Base-by-base conservation (phyloP, 192 early-diverging fungal genomes). In the Gonapodya sp. region DNA sequence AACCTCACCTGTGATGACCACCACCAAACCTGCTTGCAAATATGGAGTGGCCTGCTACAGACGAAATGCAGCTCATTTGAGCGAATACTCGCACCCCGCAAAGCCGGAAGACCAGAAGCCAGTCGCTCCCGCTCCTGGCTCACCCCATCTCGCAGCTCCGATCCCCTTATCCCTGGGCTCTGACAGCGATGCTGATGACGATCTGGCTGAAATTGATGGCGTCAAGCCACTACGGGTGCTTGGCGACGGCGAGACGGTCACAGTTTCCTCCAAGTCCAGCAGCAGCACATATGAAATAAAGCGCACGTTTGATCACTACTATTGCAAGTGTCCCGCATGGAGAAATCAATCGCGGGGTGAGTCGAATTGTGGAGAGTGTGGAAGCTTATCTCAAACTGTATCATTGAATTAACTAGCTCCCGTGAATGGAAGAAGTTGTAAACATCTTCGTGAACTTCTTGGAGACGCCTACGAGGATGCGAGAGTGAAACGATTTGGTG, bases 381-480 rank as follows among this genome's bases (percentile, higher is more conserved):
- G n/a, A n/a, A n/a, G n/a, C n/a, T n/a, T n/a, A n/a, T n/a, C n/a
- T n/a, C n/a, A n/a, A n/a, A n/a, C n/a, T n/a, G n/a, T n/a, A n/a
- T n/a, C n/a, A n/a, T 64, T 24, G 46, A 8, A 16, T 24, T 8
- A 64, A 64, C 8, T 64, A 64, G 75, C 75, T 33, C 75, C 75
- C 8, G 30, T 34, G 8, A 34, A 77, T 77, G 75, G 30, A 2
- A 16, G 75, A 14, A 77, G 18, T 16, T 77, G 75, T 33, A 77
- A 77, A 31, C 75, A 77, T 33, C 75, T 77, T 33, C 75, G 75
- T 2, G 75, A 77, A 34, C 30, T 34, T 8, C 30, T 77, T 33
- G 75, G 75, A 8, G 75, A 77, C 75, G 8, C 8, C 8, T 34
- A 77, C 31, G 75, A 77, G 31, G 75, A 77, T 33, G 75, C 75